phyloP scores from a whole-genome alignment of 768 basidiomycete genomes.

The Chalciporus piperatus region DNA sequence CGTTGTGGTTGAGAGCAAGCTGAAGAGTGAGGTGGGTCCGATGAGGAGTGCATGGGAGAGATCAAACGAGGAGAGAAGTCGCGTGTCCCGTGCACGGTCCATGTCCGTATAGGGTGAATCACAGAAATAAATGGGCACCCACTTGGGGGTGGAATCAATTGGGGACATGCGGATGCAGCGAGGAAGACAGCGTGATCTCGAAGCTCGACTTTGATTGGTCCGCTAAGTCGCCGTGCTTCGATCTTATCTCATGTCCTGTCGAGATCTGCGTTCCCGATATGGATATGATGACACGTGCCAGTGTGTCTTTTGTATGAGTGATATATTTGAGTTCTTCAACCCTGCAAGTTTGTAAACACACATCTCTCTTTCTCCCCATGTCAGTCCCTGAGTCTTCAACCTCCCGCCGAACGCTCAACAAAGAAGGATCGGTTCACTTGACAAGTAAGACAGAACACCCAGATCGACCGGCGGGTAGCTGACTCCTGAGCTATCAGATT shows the following conservation, averaged over 20 bases:
- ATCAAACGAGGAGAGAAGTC: constrained; percentile 28
- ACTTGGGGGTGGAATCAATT: constrained; percentile 6
- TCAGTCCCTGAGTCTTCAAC: constrained; percentile 3
- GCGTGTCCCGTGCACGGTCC: constrained; percentile 24
- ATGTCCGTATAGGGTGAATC: constrained; percentile 22
- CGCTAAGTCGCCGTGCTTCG: constrained; percentile 1
- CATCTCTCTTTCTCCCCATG: not conserved
- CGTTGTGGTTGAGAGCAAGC: constrained; percentile 59
- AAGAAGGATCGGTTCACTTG: constrained; percentile 3
- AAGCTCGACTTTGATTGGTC: constrained; percentile 10
- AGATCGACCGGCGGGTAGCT: too few relatives aligned
- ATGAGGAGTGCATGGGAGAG: constrained; percentile 52
- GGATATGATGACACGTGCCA: constrained; percentile 8
- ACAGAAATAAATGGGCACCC: not conserved
- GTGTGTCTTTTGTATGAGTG: constrained; percentile 1
- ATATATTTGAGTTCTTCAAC: not conserved
- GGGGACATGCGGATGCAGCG: constrained; percentile 14
- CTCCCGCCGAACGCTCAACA: not conserved
- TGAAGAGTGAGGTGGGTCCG: constrained; percentile 57
- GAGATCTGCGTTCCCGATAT: constrained; percentile 18
- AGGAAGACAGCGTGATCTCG: not conserved
- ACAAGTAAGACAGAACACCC: not conserved
- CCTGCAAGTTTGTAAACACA: not conserved
- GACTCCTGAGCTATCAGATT: constrained; percentile 13
- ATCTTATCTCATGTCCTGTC: constrained; percentile 14